phyloP scores from a whole-genome alignment of 179 eudicot genomes.

The Amaranthus tricolor region DNA sequence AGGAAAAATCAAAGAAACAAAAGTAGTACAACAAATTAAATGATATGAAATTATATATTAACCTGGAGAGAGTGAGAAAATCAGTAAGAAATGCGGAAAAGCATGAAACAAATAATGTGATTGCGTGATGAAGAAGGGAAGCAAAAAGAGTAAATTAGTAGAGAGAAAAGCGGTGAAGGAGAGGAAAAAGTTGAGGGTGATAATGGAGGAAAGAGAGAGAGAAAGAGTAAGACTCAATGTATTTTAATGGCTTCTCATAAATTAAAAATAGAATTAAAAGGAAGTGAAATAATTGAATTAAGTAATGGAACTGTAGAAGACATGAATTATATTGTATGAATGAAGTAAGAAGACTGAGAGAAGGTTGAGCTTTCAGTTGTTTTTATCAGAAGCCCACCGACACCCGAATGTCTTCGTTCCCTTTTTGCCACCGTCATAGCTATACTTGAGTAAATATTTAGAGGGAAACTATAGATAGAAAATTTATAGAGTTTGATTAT shows the following conservation, averaged over 20 bases:
- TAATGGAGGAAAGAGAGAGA: slow-evolving; percentile 1
- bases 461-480: no score
- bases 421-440: not conserved
- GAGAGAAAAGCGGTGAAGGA: not conserved
- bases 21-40: not conserved
- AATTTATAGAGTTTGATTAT: no score
- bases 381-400: slow-evolving; percentile 28
- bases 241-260: slow-evolving; percentile 27
- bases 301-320: not conserved
- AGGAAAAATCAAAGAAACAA: not conserved
- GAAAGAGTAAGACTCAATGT: not conserved
- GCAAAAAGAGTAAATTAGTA: slow-evolving; percentile 5
- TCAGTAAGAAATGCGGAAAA: not conserved
- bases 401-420: slow-evolving; percentile 20
- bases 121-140: slow-evolving; percentile 5
- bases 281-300: not conserved
- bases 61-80: slow-evolving; percentile 18
- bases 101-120: not conserved
- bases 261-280: not conserved
- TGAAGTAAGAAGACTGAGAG: slow-evolving; percentile 23
- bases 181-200: no score
- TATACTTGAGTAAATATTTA: no score
- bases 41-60: no score
- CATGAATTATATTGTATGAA: not conserved
- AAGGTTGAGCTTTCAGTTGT: slow-evolving; percentile 24